phyloP scores from a whole-genome alignment of 1,139 yeast species.

The Yamadazyma oceani region DNA sequence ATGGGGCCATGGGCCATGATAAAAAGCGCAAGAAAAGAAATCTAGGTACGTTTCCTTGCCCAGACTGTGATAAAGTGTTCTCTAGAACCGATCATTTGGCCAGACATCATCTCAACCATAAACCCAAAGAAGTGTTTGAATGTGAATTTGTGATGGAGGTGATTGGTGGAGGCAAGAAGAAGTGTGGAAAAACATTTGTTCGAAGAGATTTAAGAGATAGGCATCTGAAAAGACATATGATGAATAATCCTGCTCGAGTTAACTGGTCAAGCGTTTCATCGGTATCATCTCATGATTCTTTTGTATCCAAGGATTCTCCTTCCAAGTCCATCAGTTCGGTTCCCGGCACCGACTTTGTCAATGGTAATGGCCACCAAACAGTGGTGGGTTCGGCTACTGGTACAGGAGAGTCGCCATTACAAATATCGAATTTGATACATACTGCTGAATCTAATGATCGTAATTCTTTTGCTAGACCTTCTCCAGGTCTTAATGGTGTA shows the following conservation, averaged over 20 bases:
- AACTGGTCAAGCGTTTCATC: slow-evolving; percentile 17
- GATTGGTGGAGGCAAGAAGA: slow-evolving; percentile 22
- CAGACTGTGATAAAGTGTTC: slow-evolving; percentile 43
- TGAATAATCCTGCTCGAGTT: slow-evolving; percentile 10
- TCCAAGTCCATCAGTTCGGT: background rate
- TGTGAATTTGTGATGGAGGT: slow-evolving; percentile 37
- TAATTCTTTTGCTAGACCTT: slow-evolving; percentile 1
- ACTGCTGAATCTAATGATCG: slow-evolving; percentile 8
- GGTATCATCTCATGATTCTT: slow-evolving; percentile 9
- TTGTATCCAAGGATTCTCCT: slow-evolving; percentile 7
- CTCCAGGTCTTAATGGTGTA: background rate
- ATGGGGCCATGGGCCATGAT: slow-evolving; percentile 3
- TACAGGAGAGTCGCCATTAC: slow-evolving; percentile 20
- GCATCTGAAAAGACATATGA: slow-evolving; percentile 35
- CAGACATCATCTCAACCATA: slow-evolving; percentile 46
- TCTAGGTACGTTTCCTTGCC: slow-evolving; percentile 24
- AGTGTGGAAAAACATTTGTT: slow-evolving; percentile 47
- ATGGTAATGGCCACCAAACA: background rate
- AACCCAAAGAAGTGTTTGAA: slow-evolving; percentile 34
- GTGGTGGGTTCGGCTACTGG: slow-evolving; percentile 1
- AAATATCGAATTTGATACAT: slow-evolving; percentile 23
- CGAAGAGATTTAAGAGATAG: slow-evolving; percentile 43
- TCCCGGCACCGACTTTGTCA: background rate
- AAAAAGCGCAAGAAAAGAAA: slow-evolving; percentile 12
- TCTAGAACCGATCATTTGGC: slow-evolving; percentile 46